Evolutionary conservation across 2,329 filamentous ascomycete species (phyloP), one percentile per base, ranked within the genome.

Genomic region (Ascochyta clinopodiicola): DNA sequence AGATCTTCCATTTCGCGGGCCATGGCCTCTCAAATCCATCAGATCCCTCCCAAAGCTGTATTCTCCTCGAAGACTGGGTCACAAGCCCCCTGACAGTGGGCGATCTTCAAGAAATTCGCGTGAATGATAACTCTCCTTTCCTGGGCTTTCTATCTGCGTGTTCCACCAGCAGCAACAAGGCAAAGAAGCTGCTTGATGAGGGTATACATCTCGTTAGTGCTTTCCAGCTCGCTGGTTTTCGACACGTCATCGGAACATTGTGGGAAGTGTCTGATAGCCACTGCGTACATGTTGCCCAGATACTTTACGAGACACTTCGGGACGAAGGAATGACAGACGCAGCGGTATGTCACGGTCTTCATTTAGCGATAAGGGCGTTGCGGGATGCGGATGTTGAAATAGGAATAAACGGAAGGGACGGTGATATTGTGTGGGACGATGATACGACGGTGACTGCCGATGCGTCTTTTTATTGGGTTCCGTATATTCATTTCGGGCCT

Each of bases 1-100:
- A 64, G 10, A 71, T 80, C 4, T 77, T 79, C 51, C 78, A 80
- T 55, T 81, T 81, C 46, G 77, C 78, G 1, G 74, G 78, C 6
- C 78, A 79, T 48, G 77, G 74, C 0, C 2, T 24, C 1, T 59
- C 69, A 0, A 49, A 78, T 48, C 4, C 22, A 0, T 3, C 4
- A 0, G 69, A 77, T 7, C 75, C 77, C 0, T 71, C 67, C 6
- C 56, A 61, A 39, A 77, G 74, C 56, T 46, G 17, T 38, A 54
- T 78, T 2, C 59, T 74, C 1, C 60, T 75, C 62, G 29, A 31
- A 10, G 29, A 31, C 29, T 9, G 29, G 29, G 29, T 10, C 8
- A 31, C 13, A 31, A 31, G 3, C 29, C 29, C 29, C 7, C 29
- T 31, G 13, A 31, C 29, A 10, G 29, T 31, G 13, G 8, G 29